Conservation (phyloP, 345 rosid species). For the Rhizophora apiculata region DNA sequence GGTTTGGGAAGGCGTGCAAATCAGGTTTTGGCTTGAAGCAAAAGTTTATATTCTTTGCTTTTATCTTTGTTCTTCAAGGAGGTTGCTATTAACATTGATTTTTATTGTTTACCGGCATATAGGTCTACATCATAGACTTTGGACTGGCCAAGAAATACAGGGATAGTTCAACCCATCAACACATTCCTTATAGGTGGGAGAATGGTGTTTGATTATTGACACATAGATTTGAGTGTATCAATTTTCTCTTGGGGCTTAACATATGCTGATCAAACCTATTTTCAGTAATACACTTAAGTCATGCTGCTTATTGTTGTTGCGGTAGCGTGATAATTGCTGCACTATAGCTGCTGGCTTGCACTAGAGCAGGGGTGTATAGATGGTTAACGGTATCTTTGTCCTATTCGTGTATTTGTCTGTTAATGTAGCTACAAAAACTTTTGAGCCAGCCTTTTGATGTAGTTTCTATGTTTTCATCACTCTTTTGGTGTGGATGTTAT, state of each 20-base stretch:
- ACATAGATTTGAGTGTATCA: background rate
- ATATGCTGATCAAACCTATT: background rate
- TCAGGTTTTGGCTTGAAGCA: conserved; percentile 48
- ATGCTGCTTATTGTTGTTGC: too few species aligned
- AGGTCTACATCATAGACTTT: conserved; percentile 87
- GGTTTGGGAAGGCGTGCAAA: conserved; percentile 53
- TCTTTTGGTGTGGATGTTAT: too few species aligned
- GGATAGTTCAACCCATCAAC: conserved; percentile 77
- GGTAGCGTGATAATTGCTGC: too few species aligned
- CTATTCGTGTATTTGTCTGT: too few species aligned
- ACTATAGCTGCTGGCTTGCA: too few species aligned
- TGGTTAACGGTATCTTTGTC: too few species aligned
- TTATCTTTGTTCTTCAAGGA: background rate
- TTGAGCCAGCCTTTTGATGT: too few species aligned
- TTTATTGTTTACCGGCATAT: conserved; percentile 5
- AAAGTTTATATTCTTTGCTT: background rate
- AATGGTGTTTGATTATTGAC: background rate
- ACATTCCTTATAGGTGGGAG: conserved; percentile 76
- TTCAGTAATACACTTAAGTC: too few species aligned
- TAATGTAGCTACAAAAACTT: too few species aligned
- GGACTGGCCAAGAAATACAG: conserved; percentile 89
- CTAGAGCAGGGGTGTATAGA: too few species aligned
- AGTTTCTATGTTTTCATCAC: too few species aligned
- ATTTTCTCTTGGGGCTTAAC: background rate
- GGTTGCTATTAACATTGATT: background rate